Conservation (phyloP, 805 yeast species). For the Ogataea henricii region DNA sequence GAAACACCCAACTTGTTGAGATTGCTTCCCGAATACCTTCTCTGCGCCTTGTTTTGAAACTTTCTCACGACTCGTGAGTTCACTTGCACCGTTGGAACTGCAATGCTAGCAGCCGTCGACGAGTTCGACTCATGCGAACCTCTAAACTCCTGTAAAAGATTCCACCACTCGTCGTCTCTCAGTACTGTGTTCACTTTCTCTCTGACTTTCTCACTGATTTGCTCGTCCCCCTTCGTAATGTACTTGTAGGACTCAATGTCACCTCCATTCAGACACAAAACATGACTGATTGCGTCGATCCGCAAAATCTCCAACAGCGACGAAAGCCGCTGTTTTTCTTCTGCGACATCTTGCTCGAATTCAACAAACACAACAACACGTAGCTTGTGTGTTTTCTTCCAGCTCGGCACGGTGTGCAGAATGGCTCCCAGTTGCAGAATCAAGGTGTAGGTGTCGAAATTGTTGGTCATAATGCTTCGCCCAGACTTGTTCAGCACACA, state of each 20-base stretch:
- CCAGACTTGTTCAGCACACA: conserved; percentile 61
- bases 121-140: conserved; percentile 5
- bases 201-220: conserved; percentile 26
- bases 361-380: conserved; percentile 93
- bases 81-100: conserved; percentile 23
- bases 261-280: conserved; percentile 65
- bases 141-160: conserved; percentile 62
- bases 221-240: conserved; percentile 67
- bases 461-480: conserved; percentile 73
- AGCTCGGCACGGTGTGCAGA: conserved; percentile 86
- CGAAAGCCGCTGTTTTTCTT: conserved; percentile 63
- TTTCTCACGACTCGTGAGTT: conserved; percentile 29
- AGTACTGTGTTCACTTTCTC: conserved; percentile 39
- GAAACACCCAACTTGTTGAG: conserved; percentile 79
- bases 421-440: conserved; percentile 94
- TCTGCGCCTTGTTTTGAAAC: conserved; percentile 35
- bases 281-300: conserved; percentile 79
- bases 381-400: conserved; percentile 76
- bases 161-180: conserved; percentile 85
- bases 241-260: conserved; percentile 65
- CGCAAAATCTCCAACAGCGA: conserved; percentile 74
- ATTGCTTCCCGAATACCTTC: conserved; percentile 58
- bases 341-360: conserved; percentile 62
- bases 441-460: conserved; percentile 93
- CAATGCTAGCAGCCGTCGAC: not conserved